Conservation (phyloP, 1,139 yeast species). For the Candida dubliniensis region DNA sequence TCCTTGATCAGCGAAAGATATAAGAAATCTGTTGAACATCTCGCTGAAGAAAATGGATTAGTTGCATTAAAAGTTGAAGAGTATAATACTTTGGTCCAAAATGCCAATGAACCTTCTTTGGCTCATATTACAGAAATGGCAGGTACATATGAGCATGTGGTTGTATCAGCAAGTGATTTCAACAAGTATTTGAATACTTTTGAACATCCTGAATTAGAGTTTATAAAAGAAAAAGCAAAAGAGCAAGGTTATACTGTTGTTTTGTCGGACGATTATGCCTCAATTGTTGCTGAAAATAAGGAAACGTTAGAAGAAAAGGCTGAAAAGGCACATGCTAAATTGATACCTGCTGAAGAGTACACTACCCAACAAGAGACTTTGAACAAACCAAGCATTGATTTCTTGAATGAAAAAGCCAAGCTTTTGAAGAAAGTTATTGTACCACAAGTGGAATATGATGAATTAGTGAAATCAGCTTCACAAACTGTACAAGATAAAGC, state of each 20-base stretch:
- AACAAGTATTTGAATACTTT: constrained; percentile 1
- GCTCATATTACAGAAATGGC: constrained; percentile 38
- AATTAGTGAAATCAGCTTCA: constrained; percentile 17
- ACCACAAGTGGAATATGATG: constrained; percentile 19
- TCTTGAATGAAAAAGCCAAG: constrained; percentile 28
- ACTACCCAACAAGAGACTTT: constrained; percentile 21
- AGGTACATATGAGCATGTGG: constrained; percentile 14
- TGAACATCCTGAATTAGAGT: constrained; percentile 7
- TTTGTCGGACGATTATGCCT: constrained; percentile 12
- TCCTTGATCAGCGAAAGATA: constrained; percentile 4
- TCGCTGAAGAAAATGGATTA: constrained; percentile 20
- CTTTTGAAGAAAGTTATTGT: constrained; percentile 5
- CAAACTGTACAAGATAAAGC: constrained; percentile 16
- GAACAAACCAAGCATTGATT: constrained; percentile 25
- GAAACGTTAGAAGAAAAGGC: constrained; percentile 21
- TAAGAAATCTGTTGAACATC: constrained; percentile 14
- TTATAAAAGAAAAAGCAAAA: constrained; percentile 11
- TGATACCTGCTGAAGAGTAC: constrained; percentile 24
- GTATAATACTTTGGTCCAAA: constrained; percentile 14
- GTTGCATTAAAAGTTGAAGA: constrained; percentile 25
- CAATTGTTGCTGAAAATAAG: constrained; percentile 14
- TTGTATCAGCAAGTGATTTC: constrained; percentile 16
- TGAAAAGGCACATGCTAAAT: constrained; percentile 13
- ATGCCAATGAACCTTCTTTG: constrained; percentile 23
- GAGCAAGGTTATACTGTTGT: constrained; percentile 13